phyloP scores from a whole-genome alignment of 192 early-diverging fungal genomes.

The Coemansia asiatica region DNA sequence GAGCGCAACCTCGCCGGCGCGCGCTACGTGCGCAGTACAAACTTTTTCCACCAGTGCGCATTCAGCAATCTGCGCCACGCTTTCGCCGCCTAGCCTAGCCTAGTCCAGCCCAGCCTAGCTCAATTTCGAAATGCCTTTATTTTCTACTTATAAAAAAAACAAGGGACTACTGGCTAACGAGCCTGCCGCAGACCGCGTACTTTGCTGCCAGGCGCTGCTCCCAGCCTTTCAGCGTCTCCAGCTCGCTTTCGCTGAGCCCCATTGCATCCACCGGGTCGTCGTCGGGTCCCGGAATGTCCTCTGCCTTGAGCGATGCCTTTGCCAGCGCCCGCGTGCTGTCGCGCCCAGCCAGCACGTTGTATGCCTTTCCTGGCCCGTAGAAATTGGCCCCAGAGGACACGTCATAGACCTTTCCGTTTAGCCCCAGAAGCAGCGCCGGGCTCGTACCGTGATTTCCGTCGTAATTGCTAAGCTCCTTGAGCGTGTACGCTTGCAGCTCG shows the following conservation, averaged over 20 bases:
- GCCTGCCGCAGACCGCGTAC: slow-evolving; percentile 62
- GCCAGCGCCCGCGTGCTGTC: slow-evolving; percentile 87
- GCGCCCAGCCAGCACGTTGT: slow-evolving; percentile 87
- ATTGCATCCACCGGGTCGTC: slow-evolving; percentile 70
- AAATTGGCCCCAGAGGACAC: slow-evolving; percentile 75
- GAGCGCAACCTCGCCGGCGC: slow-evolving; percentile 62
- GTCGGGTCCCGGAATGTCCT: slow-evolving; percentile 58
- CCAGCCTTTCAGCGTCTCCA: slow-evolving; percentile 68
- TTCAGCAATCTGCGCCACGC: slow-evolving; percentile 55
- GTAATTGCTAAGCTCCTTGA: slow-evolving; percentile 23
- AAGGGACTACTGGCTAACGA: not conserved
- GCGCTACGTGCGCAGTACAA: slow-evolving; percentile 51
- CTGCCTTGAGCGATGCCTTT: slow-evolving; percentile 76
- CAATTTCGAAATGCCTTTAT: not conserved
- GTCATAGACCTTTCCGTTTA: slow-evolving; percentile 84
- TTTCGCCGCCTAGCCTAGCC: slow-evolving; percentile 21
- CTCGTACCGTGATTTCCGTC: slow-evolving; percentile 12
- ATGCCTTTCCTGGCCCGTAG: slow-evolving; percentile 81
- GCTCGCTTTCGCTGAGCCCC: slow-evolving; percentile 65
- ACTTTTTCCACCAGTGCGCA: slow-evolving; percentile 56
- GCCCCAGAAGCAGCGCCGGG: slow-evolving; percentile 66
- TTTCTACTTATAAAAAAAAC: not conserved
- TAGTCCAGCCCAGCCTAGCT: too few species aligned
- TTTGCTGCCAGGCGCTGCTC: slow-evolving; percentile 69
- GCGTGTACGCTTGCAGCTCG: slow-evolving; percentile 11